Percentiles rank a stretch among this genome's conserved stretches.
Conservation (phyloP, 2,329 filamentous ascomycete genomes). For the Triangularia verruculosa region DNA sequence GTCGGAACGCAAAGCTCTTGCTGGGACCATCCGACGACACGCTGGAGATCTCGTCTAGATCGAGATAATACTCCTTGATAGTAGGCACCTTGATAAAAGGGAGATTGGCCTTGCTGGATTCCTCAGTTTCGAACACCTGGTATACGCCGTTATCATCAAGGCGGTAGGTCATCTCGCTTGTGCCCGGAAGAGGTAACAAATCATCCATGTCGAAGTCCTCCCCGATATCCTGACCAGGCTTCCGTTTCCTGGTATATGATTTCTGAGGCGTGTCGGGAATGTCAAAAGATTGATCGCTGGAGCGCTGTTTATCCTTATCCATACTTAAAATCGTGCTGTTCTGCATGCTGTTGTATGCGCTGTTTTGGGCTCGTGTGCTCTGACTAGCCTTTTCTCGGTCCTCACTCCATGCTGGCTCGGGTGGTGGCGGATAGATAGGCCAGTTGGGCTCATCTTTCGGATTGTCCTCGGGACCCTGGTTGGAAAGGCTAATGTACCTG, state of each 20-base stretch:
- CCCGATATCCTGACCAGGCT: conserved; percentile 85
- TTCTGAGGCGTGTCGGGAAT: conserved; percentile 38
- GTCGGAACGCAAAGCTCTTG: conserved; percentile 94
- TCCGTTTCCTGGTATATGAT: conserved; percentile 61
- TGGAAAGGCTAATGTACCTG: conserved; percentile 82
- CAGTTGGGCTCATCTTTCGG: conserved; percentile 81
- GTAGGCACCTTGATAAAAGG: conserved; percentile 85
- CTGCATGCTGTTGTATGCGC: conserved; percentile 43
- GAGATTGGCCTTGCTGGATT: conserved; percentile 57
- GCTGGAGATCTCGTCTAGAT: conserved; percentile 79
- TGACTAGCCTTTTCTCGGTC: conserved; percentile 37
- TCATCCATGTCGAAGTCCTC: conserved; percentile 87
- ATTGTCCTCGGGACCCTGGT: conserved; percentile 80
- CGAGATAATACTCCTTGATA: conserved; percentile 92
- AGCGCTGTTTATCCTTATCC: conserved; percentile 31
- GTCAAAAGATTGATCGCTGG: conserved; percentile 33
- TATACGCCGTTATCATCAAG: conserved; percentile 85
- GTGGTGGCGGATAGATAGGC: conserved; percentile 87
- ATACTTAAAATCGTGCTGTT: conserved; percentile 44
- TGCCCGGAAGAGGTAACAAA: conserved; percentile 67
- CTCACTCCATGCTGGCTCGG: conserved; percentile 83
- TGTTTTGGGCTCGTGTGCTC: conserved; percentile 35
- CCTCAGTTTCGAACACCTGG: conserved; percentile 77
- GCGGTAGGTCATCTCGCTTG: conserved; percentile 69
- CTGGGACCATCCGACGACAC: conserved; percentile 94